A percentile compares a stretch with the other conserved stretches of the same genome.
Conservation (phyloP, 164 flowering plant genomes). For the Umbilicus rupestris region DNA sequence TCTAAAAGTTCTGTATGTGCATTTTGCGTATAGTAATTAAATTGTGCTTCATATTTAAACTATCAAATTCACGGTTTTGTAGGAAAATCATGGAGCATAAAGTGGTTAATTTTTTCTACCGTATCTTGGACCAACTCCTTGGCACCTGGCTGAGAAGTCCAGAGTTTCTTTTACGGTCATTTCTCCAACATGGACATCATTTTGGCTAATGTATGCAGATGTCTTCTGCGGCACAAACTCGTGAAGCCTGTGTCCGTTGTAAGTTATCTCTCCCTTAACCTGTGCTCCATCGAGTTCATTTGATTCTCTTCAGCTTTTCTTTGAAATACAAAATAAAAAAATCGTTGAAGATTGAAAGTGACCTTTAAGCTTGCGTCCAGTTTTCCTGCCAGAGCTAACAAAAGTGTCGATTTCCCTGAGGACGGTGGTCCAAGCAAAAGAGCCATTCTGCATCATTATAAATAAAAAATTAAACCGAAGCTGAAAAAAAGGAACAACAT, state of each 20-base stretch:
- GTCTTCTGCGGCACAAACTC: constrained; percentile 85
- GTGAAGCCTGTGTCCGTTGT: constrained; percentile 64
- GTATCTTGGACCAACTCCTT: constrained; percentile 81
- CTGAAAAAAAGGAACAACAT: not conserved
- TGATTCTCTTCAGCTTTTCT: not conserved
- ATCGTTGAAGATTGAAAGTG: not conserved
- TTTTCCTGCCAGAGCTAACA: constrained; percentile 79
- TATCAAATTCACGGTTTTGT: not conserved
- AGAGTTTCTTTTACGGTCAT: constrained; percentile 95
- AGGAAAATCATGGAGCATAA: not conserved
- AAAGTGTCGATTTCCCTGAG: constrained; percentile 81
- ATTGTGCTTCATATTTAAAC: not conserved
- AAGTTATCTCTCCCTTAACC: constrained; percentile 66
- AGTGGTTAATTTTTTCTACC: constrained; percentile 31
- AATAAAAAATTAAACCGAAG: too few species aligned
- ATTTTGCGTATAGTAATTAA: not conserved
- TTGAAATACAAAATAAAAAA: not conserved
- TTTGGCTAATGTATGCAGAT: constrained; percentile 92
- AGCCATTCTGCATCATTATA: constrained; percentile 45
- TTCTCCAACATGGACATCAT: constrained; percentile 81
- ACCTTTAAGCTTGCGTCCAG: constrained; percentile 70
- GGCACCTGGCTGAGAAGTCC: constrained; percentile 94
- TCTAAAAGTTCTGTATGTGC: constrained; percentile 42
- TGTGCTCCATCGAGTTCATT: constrained; percentile 19
- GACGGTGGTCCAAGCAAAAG: constrained; percentile 88